Percentiles rank a stretch among this genome's conserved stretches.
phyloP scores from a whole-genome alignment of 1,284 basidiomycete genomes.

The Bjerkandera adusta region DNA sequence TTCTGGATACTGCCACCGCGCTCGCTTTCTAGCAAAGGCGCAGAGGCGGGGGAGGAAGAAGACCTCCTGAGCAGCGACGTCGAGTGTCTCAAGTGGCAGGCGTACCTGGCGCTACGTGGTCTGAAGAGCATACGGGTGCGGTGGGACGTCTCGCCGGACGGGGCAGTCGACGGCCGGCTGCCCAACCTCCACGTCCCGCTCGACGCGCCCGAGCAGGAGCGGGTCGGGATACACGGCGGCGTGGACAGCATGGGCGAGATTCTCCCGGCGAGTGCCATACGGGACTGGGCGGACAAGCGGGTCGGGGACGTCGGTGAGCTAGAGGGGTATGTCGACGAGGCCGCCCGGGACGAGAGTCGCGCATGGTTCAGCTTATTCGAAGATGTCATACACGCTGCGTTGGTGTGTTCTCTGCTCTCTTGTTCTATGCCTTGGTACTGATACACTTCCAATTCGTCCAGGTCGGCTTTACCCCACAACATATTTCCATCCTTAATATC shows the following conservation, averaged over 20 bases:
- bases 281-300: constrained; percentile 62
- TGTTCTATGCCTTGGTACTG: not conserved
- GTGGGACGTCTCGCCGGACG: constrained; percentile 65
- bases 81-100: constrained; percentile 84
- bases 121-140: constrained; percentile 50
- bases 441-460: constrained; percentile 23
- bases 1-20: constrained; percentile 64
- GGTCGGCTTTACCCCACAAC: constrained; percentile 26
- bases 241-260: constrained; percentile 47
- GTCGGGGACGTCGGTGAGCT: constrained; percentile 44
- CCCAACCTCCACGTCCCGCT: constrained; percentile 58
- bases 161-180: constrained; percentile 61
- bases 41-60: not conserved
- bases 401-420: constrained; percentile 39
- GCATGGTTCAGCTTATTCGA: constrained; percentile 79
- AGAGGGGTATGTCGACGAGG: constrained; percentile 63
- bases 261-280: constrained; percentile 63
- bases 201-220: constrained; percentile 6
- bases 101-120: constrained; percentile 71
- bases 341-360: constrained; percentile 65
- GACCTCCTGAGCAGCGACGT: constrained; percentile 66
- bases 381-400: constrained; percentile 67
- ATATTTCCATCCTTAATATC: not conserved
- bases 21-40: constrained; percentile 13
- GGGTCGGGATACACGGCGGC: no score